Percentiles rank a stretch among this genome's conserved stretches.
These are phyloP conservation scores for Pyricularia sp. DNA, from an alignment of 2,329 filamentous ascomycete species.

Conservation along the genomic window DNA sequence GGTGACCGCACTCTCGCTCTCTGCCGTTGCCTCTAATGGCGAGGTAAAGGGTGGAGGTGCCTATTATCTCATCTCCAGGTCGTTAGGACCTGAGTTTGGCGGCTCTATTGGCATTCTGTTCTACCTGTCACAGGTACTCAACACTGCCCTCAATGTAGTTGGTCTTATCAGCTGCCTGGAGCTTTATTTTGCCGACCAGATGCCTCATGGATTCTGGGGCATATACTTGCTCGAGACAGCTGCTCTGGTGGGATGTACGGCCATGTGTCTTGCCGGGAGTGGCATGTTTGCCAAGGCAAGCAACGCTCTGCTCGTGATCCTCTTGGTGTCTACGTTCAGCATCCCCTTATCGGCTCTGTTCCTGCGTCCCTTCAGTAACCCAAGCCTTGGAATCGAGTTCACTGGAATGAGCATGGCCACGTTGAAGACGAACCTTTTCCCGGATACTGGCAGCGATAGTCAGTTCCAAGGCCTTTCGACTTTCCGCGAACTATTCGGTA, in stretches of 20 bases:
- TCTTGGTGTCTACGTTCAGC: slow-evolving; percentile 63
- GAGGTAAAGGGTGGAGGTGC: slow-evolving; percentile 79
- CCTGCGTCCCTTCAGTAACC: slow-evolving; percentile 52
- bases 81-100: slow-evolving; percentile 76
- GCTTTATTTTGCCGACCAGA: slow-evolving; percentile 55
- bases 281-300: slow-evolving; percentile 69
- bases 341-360: slow-evolving; percentile 69
- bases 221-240: slow-evolving; percentile 63
- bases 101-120: slow-evolving; percentile 81
- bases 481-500: slow-evolving; percentile 74
- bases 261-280: slow-evolving; percentile 67
- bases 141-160: slow-evolving; percentile 77
- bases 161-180: slow-evolving; percentile 73
- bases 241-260: slow-evolving; percentile 58
- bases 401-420: slow-evolving; percentile 64
- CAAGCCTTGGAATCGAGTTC: slow-evolving; percentile 51
- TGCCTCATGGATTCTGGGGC: slow-evolving; percentile 64
- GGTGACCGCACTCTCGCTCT: slow-evolving; percentile 75
- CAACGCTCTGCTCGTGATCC: slow-evolving; percentile 58
- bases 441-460: slow-evolving; percentile 41
- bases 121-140: slow-evolving; percentile 80
- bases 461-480: slow-evolving; percentile 51
- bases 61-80: slow-evolving; percentile 80
- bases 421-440: slow-evolving; percentile 60
- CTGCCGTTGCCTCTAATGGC: slow-evolving; percentile 80